Conservation (phyloP, 2,329 filamentous ascomycete species). For the Neofusicoccum kwambonambiense region DNA sequence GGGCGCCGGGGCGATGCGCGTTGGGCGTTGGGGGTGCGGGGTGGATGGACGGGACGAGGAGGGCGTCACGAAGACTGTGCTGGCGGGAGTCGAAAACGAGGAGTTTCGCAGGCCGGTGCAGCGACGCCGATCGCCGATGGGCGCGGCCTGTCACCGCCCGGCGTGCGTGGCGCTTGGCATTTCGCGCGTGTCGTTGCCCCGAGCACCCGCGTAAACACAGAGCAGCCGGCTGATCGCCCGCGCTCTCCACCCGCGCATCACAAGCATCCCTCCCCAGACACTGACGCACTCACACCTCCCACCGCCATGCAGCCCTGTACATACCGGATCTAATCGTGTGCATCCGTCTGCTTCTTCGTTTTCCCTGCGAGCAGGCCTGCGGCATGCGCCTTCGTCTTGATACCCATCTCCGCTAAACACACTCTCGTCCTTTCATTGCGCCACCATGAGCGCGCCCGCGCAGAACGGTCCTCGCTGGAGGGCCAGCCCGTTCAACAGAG, state of each 20-base stretch:
- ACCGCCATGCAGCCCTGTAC: slow-evolving; percentile 16
- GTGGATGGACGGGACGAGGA: background rate
- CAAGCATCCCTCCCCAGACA: slow-evolving; percentile 4
- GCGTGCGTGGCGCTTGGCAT: background rate
- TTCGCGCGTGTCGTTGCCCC: slow-evolving; percentile 6
- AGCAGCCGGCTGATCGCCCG: slow-evolving; percentile 10
- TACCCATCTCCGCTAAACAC: slow-evolving; percentile 9
- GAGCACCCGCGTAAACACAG: slow-evolving; percentile 11
- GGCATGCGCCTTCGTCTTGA: slow-evolving; percentile 15
- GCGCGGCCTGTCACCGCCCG: background rate
- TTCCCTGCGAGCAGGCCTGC: background rate
- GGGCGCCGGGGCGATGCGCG: background rate
- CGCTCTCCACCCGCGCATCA: slow-evolving; percentile 12
- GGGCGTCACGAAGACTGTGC: slow-evolving; percentile 1
- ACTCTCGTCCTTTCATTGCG: background rate
- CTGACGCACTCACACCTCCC: background rate
- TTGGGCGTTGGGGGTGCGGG: background rate
- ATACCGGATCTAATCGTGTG: slow-evolving; percentile 12
- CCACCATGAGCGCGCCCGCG: slow-evolving; percentile 54
- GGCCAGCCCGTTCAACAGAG: slow-evolving; percentile 76
- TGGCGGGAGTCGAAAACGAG: background rate
- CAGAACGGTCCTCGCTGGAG: slow-evolving; percentile 69
- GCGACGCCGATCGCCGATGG: background rate
- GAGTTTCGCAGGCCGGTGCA: background rate
- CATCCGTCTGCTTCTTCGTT: slow-evolving; percentile 13